Percentiles rank a stretch among this genome's conserved stretches.
phyloP scores from a whole-genome alignment of 805 yeast genomes.

The Nadsonia fulvescens region DNA sequence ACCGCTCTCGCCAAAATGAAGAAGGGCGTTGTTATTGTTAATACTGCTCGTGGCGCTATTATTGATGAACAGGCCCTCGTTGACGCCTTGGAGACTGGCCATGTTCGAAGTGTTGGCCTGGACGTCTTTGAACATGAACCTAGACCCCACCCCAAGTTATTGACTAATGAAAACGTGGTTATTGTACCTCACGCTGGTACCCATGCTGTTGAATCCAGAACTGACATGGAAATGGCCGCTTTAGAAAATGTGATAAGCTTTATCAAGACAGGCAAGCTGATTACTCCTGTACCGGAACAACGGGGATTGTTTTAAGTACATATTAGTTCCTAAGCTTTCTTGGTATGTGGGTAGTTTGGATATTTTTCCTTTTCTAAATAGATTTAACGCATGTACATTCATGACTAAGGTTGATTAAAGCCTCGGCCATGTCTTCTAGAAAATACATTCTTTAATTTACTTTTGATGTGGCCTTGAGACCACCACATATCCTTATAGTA shows the following conservation, averaged over 20 bases:
- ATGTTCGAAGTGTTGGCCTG: conserved; percentile 33
- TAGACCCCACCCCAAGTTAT: conserved; percentile 28
- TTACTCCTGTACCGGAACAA: conserved; percentile 63
- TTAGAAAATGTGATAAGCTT: conserved; percentile 47
- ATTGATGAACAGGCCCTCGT: conserved; percentile 35
- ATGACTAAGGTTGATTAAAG: no score
- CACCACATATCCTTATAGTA: no score
- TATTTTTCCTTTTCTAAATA: no score
- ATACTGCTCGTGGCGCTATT: conserved; percentile 46
- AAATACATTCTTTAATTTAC: no score
- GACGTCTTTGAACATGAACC: conserved; percentile 52
- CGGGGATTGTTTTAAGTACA: conserved; percentile 8
- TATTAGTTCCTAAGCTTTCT: no score
- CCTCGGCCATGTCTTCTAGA: no score
- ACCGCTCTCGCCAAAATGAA: conserved; percentile 31
- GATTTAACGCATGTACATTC: no score
- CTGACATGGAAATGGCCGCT: conserved; percentile 65
- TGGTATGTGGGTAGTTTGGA: not conserved
- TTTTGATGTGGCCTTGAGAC: no score
- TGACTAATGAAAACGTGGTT: conserved; percentile 27
- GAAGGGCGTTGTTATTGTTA: conserved; percentile 34
- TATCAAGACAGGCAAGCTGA: conserved; percentile 48
- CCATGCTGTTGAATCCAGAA: conserved; percentile 25
- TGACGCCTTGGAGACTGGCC: conserved; percentile 29
- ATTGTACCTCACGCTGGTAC: conserved; percentile 41